Conservation (phyloP, 192 early-diverging fungal genomes). For the Helicostylum pulchrum region DNA sequence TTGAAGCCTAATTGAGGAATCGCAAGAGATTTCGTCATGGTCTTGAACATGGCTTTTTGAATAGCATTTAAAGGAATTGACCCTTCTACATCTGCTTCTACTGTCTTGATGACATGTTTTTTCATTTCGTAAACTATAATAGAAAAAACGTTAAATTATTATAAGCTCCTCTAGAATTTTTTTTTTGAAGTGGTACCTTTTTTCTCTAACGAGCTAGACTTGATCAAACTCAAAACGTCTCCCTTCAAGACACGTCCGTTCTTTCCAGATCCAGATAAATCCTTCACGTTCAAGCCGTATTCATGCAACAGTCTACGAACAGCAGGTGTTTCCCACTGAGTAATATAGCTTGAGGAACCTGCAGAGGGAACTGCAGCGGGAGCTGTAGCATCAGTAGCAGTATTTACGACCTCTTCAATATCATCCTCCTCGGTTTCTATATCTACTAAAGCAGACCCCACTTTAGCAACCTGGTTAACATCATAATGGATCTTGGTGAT, state of each 20-base stretch:
- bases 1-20: slow-evolving; percentile 96
- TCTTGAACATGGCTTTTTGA: slow-evolving; percentile 97
- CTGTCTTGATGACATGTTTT: neutral
- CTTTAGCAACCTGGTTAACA: slow-evolving; percentile 86
- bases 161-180: neutral
- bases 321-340: slow-evolving; percentile 76
- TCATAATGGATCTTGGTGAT: slow-evolving; percentile 79
- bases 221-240: slow-evolving; percentile 69
- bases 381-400: no score
- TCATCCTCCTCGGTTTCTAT: slow-evolving; percentile 38
- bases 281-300: slow-evolving; percentile 65
- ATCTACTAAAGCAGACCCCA: slow-evolving; percentile 73
- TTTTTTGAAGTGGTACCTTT: slow-evolving; percentile 1
- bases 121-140: neutral
- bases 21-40: slow-evolving; percentile 88
- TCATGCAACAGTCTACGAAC: slow-evolving; percentile 87
- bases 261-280: slow-evolving; percentile 79
- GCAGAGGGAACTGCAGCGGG: no score
- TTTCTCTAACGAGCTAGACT: neutral
- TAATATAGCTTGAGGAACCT: neutral
- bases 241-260: slow-evolving; percentile 85
- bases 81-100: neutral
- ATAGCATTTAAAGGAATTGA: slow-evolving; percentile 72
- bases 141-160: neutral
- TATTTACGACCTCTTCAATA: neutral